Evolutionary conservation across 768 basidiomycete species (phyloP), one percentile per base, ranked within the genome.

Genomic region (Scleroderma citrinum): DNA sequence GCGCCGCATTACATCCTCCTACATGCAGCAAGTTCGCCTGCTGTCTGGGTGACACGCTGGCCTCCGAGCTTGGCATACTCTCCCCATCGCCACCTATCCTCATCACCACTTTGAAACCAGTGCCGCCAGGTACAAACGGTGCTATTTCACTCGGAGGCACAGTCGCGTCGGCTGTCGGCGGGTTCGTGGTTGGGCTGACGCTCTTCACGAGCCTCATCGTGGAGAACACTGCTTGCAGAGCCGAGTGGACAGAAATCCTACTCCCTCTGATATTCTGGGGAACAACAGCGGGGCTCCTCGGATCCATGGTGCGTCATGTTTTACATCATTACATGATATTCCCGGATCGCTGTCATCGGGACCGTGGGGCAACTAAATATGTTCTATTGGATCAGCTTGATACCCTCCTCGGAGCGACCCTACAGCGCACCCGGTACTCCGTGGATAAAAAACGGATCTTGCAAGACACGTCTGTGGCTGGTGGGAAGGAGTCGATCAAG

Each of bases 61-160:
- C 92, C 1, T 94, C 91, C 8, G 94, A 97, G 68, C 76, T 96
- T 20, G 94, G 94, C 30, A 92, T 96, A 54, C 74, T 96, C 37
- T 86, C 92, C 21, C 63, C 62, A 32, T 71, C 77, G 13, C 75
- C 74, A 3, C 89, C 94, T 30, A 61, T 82, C 41, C 78, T 95
- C 30, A 78, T 97, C 56, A 94, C 92, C 5, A 92, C 87, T 3
- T 65, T 85, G 46, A 76, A 75, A 55, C 56, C 68, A 1, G 89
- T 92, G 0, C 92, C 92, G 2, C 83, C 85, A 2, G 94, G 94
- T 2, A 96, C 94, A 10, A 96, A 97, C 58, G 94, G 94, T 3
- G 94, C 78, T 0, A 77, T 96, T 50, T 87, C 90, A 5, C 49
- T 77, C 2, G 76, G 80, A 38, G 94, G 94, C 14, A 88, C 89